Base-by-base conservation (phyloP, 176 grass and related monocot species). In the Carex scoparia region DNA sequence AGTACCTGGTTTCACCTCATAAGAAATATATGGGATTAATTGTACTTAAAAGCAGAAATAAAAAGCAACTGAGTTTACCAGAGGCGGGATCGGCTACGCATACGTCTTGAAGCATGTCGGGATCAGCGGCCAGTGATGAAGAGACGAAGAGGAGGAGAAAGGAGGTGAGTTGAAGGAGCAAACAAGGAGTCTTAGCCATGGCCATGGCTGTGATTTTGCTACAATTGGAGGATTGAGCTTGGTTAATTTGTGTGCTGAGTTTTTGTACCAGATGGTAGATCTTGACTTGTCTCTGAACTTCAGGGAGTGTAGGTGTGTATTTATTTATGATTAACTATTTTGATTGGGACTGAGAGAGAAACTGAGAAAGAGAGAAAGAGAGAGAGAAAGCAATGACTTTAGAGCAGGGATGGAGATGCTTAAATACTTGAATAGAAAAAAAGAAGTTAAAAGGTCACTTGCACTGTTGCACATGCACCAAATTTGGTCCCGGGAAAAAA, bases 61-160 rank as follows among this genome's bases (percentile, higher is more conserved):
- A 35, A 35, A 78, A 68, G 4, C 3, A 23, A 53, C 3, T 40
- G 5, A 1, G 1, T 5, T 53, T 83, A 83, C 81, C 19, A 61
- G 42, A 11, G 46, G 63, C 37, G 44, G 63, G 81, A 83, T 83
- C 81, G 6, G 81, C 81, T 31, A 83, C 63, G 12, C 81, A 83
- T 14, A 83, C 1, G 44, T 83, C 81, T 55, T 83, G 81, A 31
- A 83, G 81, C 81, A 83, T 57, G 44, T 83, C 81, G 0, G 81
- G 81, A 55, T 83, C 81, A 18, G 63, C 18, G 2, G 61, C 61
- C 16, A 67, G 38, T 8, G 63, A 83, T 10, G 81, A 53, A 83
- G 81, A 23, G 48, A 55, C 46, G 32, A 83, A 83, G 63, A 65
- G 40, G 7, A 83, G 59, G 42, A 83, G 23, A 65, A 53, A 55